phyloP scores from a whole-genome alignment of 2,329 filamentous ascomycete genomes.

The Exophiala phaeomuriformis region DNA sequence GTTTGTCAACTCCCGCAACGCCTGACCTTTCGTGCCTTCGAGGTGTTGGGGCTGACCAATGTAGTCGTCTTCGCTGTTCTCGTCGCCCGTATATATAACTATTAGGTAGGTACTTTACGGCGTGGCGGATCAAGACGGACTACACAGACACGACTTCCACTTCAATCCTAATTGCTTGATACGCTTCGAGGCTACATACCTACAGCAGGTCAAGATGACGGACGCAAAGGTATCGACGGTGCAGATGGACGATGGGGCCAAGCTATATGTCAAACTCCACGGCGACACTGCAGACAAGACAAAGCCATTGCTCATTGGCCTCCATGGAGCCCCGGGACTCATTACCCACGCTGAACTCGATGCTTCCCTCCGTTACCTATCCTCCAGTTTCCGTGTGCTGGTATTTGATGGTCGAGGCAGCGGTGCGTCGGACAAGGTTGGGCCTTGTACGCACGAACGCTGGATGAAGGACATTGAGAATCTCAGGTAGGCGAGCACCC shows the following conservation, averaged over 20 bases:
- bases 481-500: conserved; percentile 4
- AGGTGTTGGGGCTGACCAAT: not conserved
- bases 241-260: conserved; percentile 13
- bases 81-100: not conserved
- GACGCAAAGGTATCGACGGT: conserved; percentile 2
- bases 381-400: conserved; percentile 9
- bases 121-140: too few species aligned
- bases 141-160: not conserved
- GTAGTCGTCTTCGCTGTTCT: not conserved
- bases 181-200: too few species aligned
- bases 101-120: too few species aligned
- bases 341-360: conserved; percentile 7
- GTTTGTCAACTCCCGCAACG: not conserved
- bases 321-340: conserved; percentile 14
- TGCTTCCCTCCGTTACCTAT: conserved; percentile 6
- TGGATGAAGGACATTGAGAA: conserved; percentile 17
- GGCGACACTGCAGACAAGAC: not conserved
- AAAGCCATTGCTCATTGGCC: conserved; percentile 14
- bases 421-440: conserved; percentile 4
- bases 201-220: not conserved
- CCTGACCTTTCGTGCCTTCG: not conserved
- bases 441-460: conserved; percentile 13
- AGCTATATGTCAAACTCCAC: conserved; percentile 10
- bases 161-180: not conserved
- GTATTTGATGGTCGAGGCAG: conserved; percentile 17